Base-by-base conservation (phyloP, 352 stramenopile genomes). In the Globisporangium mamillatum region DNA sequence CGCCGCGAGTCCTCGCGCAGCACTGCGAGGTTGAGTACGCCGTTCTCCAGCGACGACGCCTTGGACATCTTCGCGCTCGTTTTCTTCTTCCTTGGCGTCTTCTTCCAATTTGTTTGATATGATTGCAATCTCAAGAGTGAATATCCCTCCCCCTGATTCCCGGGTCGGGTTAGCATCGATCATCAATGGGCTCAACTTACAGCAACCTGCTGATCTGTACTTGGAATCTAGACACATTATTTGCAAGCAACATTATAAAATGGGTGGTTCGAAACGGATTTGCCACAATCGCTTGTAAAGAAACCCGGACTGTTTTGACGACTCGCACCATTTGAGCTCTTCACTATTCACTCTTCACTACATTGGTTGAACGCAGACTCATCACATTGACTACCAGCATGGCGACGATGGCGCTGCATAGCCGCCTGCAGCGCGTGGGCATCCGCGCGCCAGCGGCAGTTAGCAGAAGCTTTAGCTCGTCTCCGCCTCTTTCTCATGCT, bases 1-100 rank as follows among this genome's bases (percentile, higher is more conserved):
- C 86, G 86, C 32, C 86, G 84, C 53, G 86, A 89, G 71, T 96
- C 86, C 73, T 94, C 86, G 60, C 88, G 88, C 68, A 97, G 79
- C 61, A 95, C 88, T 60, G 84, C 82, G 44, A 95, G 75, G 80
- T 95, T 95, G 59, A 95, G 71, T 66, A 93, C 84, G 56, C 84
- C 88, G 63, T 91, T 92, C 77, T 95, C 88, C 22, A 95, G 79
- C 58, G 84, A 87, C 57, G 74, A 85, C 68, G 86, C 84, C 77
- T 94, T 94, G 3, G 86, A 92, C 86, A 92, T 92, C 60, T 29
- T 66, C 27, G 41, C 32, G 27, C 27, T 32, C 27, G 27, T 32
- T 32, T 1, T 8, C 16, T 36, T 34, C 27, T 57, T 20, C 10
- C 38, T 48, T 44, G 53, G 54, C 22, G 3, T 2, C 27, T 60